phyloP scores from a whole-genome alignment of 345 rosid species.

The Durio zibethinus region DNA sequence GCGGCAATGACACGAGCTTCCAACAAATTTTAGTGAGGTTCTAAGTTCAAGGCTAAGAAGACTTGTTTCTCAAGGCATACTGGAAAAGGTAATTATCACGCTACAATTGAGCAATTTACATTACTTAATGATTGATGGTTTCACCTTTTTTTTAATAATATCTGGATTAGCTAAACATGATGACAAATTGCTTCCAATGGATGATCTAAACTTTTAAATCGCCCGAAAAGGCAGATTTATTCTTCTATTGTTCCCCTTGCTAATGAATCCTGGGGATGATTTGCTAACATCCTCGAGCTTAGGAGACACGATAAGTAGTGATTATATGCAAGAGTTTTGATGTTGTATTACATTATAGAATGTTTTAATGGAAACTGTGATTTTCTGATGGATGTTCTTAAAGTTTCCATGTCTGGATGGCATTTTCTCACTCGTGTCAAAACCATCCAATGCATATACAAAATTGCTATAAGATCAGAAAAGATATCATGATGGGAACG shows the following conservation, averaged over 20 bases:
- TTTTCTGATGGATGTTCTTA: neutral
- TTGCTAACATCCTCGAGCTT: neutral
- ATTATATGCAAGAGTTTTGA: neutral
- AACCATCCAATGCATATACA: conserved; percentile 41
- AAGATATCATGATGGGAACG: conserved; percentile 25
- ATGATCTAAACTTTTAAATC: neutral
- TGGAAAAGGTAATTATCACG: conserved; percentile 51
- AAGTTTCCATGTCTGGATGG: neutral
- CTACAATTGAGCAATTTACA: neutral
- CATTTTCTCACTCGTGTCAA: neutral
- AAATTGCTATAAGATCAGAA: conserved; percentile 54
- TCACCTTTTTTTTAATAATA: neutral
- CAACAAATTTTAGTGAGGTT: conserved; percentile 58
- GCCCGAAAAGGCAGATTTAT: neutral
- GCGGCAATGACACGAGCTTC: conserved; percentile 65
- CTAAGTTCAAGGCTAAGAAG: conserved; percentile 68
- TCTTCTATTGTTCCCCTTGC: too few species aligned
- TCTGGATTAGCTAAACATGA: neutral
- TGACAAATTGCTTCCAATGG: neutral
- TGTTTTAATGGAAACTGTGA: neutral
- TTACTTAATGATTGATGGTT: neutral
- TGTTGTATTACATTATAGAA: neutral
- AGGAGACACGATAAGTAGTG: neutral
- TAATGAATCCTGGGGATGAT: neutral
- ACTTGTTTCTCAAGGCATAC: conserved; percentile 67